These are phyloP conservation scores for Leccinum imitatum DNA, from an alignment of 768 basidiomycete genomes.

Conservation along the genomic window DNA sequence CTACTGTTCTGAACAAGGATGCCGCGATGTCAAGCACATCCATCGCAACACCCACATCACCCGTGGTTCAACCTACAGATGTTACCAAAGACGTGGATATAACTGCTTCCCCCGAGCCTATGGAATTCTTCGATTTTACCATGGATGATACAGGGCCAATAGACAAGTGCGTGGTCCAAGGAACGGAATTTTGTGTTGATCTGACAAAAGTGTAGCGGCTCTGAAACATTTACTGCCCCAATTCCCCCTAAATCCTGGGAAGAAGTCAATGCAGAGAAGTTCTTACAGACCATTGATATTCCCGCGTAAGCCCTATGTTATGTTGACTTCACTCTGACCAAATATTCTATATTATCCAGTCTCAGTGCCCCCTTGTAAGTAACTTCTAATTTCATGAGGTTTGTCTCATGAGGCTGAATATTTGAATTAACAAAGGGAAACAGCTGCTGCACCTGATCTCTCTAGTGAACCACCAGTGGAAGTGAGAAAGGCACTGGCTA, in stretches of 20 bases:
- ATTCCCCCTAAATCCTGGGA: constrained; percentile 21
- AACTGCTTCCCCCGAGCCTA: constrained; percentile 19
- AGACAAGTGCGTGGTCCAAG: constrained; percentile 15
- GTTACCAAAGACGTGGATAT: neutral
- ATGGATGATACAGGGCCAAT: constrained; percentile 8
- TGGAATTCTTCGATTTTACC: constrained; percentile 19
- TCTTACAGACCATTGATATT: constrained; percentile 26
- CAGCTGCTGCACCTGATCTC: constrained; percentile 1
- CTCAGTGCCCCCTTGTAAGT: constrained; percentile 29
- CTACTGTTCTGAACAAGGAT: constrained; percentile 17
- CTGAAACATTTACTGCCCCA: constrained; percentile 3
- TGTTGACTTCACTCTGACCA: neutral
- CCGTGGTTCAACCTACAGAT: constrained; percentile 4
- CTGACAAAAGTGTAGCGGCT: constrained; percentile 4
- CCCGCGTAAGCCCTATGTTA: constrained; percentile 23
- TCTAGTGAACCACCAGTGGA: constrained; percentile 6
- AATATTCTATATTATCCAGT: constrained; percentile 7
- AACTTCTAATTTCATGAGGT: neutral
- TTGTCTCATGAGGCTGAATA: neutral
- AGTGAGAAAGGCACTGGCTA: constrained; percentile 14
- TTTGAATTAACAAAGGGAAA: constrained; percentile 17
- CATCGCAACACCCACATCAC: constrained; percentile 11
- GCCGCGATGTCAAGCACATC: neutral
- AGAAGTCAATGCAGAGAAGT: constrained; percentile 26
- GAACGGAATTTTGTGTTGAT: neutral